Conservation (phyloP, 2,329 filamentous ascomycete species). For the Coleophoma eucalyptorum region DNA sequence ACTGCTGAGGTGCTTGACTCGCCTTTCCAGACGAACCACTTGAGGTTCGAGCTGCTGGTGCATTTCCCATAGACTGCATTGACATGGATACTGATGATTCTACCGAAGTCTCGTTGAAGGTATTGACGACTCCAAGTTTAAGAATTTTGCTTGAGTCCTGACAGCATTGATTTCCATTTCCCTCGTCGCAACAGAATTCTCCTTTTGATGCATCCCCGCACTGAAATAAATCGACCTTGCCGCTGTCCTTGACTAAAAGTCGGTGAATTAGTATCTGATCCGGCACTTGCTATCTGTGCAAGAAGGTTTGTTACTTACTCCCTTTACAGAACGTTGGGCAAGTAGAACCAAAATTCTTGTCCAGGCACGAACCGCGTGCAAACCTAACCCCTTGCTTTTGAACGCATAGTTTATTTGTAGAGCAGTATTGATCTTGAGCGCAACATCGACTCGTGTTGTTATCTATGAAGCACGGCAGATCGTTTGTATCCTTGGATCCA, state of each 20-base stretch:
- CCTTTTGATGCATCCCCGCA: conserved; percentile 9
- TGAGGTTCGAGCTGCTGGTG: not conserved
- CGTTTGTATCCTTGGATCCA: conserved; percentile 4
- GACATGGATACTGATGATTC: not conserved
- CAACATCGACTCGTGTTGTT: conserved; percentile 11
- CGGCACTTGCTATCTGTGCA: too few species aligned
- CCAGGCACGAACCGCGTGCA: conserved; percentile 10
- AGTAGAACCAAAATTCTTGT: conserved; percentile 6
- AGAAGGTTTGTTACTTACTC: conserved; percentile 2
- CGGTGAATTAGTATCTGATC: too few species aligned
- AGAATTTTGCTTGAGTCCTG: conserved; percentile 6
- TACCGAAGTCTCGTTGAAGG: conserved; percentile 4
- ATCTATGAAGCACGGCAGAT: conserved; percentile 10
- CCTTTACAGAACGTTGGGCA: conserved; percentile 13
- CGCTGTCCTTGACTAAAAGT: conserved; percentile 5
- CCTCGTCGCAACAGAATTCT: conserved; percentile 14
- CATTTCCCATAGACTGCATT: not conserved
- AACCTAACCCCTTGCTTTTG: conserved; percentile 5
- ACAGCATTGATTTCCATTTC: conserved; percentile 9
- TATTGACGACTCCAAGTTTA: conserved; percentile 3
- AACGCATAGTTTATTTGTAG: conserved; percentile 13
- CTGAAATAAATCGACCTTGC: conserved; percentile 6
- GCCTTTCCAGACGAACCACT: not conserved
- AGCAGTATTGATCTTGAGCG: conserved; percentile 9
- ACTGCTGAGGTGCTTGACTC: too few species aligned